Conservation (phyloP, 176 grass and related monocot genomes). For the Melocanna baccifera region DNA sequence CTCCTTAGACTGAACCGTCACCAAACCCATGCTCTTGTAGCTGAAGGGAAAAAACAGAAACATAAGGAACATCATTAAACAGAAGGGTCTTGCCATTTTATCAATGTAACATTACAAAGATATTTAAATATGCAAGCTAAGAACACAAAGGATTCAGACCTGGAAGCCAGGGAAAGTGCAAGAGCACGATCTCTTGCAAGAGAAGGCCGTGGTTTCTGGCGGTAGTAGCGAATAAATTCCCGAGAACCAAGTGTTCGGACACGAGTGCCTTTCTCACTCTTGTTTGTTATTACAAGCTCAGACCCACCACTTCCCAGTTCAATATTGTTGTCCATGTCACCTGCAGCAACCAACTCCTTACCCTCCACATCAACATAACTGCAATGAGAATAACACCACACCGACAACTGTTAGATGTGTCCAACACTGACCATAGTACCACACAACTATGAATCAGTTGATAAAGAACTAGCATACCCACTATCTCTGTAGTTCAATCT, state of each 20-base stretch:
- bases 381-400: constrained; percentile 3
- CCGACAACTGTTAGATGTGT: neutral
- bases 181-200: constrained; percentile 55
- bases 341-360: constrained; percentile 58
- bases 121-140: neutral
- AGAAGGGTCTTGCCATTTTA: neutral
- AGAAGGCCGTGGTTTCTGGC: constrained; percentile 83
- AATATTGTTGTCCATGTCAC: constrained; percentile 44
- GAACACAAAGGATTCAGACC: constrained; percentile 27
- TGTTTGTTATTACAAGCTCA: constrained; percentile 76
- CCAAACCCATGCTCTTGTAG: constrained; percentile 86
- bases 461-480: neutral
- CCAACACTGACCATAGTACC: neutral
- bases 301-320: constrained; percentile 77
- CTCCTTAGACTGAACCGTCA: constrained; percentile 84
- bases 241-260: constrained; percentile 70
- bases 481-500: neutral
- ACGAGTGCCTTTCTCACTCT: constrained; percentile 51
- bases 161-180: constrained; percentile 74
- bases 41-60: constrained; percentile 27
- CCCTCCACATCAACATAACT: constrained; percentile 83
- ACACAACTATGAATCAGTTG: neutral
- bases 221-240: constrained; percentile 85
- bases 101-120: neutral
- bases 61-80: neutral